Percentiles rank a stretch among this genome's conserved stretches.
Evolutionary conservation across 345 rosid species (phyloP).

Genomic region (Dipteronia sinensis): DNA sequence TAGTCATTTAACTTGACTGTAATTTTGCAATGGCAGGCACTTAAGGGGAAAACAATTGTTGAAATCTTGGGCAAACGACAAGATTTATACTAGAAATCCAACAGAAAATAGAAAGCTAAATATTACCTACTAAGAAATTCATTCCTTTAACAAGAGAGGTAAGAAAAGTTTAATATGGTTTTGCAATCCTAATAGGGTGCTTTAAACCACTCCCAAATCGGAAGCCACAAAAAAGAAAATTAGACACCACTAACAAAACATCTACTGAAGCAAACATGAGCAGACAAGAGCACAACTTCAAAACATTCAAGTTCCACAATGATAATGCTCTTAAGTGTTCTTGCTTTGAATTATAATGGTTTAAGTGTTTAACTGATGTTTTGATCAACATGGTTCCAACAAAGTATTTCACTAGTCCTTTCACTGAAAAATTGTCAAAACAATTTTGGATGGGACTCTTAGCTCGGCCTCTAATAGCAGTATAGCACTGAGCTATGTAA

Average conservation of each 20-base stretch:
- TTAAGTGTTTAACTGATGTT: background rate
- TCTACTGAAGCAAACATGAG: background rate
- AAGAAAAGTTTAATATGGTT: background rate
- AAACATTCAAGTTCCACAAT: background rate
- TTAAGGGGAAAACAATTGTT: too few relatives aligned
- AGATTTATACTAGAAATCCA: too few relatives aligned
- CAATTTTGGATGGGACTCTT: background rate
- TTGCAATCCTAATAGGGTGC: background rate
- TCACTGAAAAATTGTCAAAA: background rate
- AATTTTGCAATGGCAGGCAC: too few relatives aligned
- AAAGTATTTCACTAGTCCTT: background rate
- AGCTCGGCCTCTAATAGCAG: background rate
- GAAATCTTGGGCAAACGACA: too few relatives aligned
- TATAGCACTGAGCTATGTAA: background rate
- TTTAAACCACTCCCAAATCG: background rate
- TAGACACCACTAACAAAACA: background rate
- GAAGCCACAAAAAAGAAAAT: background rate
- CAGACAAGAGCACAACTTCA: background rate
- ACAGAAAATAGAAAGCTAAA: too few relatives aligned
- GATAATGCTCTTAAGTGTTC: background rate
- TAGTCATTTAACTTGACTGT: background rate
- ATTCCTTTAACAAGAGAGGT: background rate
- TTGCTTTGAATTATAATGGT: background rate
- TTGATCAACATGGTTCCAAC: background rate
- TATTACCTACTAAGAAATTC: too few relatives aligned